phyloP scores from a whole-genome alignment of 129 eudicot species.

The Tagetes erecta region DNA sequence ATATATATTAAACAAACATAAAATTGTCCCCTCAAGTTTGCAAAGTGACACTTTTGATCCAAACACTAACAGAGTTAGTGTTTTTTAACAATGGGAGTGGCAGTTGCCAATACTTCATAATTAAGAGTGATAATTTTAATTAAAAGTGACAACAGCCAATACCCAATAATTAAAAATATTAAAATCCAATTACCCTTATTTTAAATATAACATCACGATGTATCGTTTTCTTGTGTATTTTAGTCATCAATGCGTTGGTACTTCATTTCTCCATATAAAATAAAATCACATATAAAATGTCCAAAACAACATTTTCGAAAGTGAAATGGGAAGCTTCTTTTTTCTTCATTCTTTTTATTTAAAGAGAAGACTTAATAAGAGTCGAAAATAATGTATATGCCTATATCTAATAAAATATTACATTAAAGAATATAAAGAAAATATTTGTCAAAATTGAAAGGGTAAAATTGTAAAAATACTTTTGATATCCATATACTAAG shows the following conservation, averaged over 20 bases:
- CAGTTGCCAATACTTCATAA: no score
- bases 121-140: no score
- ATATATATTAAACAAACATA: no score
- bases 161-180: no score
- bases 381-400: not conserved
- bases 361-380: slow-evolving; percentile 14
- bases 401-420: not conserved
- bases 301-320: not conserved
- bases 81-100: no score
- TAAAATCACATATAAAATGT: not conserved
- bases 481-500: no score
- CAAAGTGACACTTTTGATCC: no score
- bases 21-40: no score
- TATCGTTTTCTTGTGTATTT: not conserved
- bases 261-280: not conserved
- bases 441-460: not conserved
- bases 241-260: not conserved
- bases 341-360: not conserved
- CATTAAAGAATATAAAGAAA: not conserved
- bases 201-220: not conserved
- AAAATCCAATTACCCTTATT: no score
- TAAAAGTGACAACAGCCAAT: no score
- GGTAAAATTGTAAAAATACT: not conserved
- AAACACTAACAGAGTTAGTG: no score
- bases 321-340: slow-evolving; percentile 2